A percentile compares a stretch with the other conserved stretches of the same genome.
phyloP scores from a whole-genome alignment of 352 stramenopile species.

The Globisporangium nunn region DNA sequence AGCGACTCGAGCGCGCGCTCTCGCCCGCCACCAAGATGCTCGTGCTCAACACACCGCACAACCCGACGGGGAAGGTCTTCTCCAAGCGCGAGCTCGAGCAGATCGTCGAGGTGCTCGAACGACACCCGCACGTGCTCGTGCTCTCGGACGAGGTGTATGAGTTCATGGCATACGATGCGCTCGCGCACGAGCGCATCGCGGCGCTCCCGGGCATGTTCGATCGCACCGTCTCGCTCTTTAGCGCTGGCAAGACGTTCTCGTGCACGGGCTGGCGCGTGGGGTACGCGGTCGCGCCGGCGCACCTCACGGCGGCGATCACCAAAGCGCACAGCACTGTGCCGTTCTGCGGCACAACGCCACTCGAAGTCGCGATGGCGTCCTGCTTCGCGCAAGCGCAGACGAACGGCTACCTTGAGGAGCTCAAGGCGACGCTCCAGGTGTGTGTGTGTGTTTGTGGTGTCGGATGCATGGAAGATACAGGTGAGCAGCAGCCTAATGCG shows the following conservation, averaged over 20 bases:
- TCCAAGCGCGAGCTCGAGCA: conserved; percentile 88
- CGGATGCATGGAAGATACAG: background rate
- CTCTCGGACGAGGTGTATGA: conserved; percentile 99
- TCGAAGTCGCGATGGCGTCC: conserved; percentile 90
- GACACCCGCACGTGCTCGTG: conserved; percentile 88
- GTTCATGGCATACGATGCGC: conserved; percentile 92
- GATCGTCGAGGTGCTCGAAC: conserved; percentile 81
- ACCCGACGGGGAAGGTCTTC: conserved; percentile 98
- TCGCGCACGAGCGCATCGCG: conserved; percentile 61
- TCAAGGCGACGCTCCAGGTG: conserved; percentile 53
- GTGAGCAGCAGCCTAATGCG: background rate
- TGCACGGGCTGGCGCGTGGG: conserved; percentile 92
- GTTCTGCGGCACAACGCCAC: conserved; percentile 93
- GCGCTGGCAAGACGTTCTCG: conserved; percentile 90
- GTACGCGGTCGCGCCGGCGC: conserved; percentile 59
- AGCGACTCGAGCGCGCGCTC: conserved; percentile 78
- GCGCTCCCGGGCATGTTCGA: conserved; percentile 80
- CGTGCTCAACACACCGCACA: conserved; percentile 98
- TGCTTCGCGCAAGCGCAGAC: conserved; percentile 83
- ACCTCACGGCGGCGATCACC: conserved; percentile 51
- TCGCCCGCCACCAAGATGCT: conserved; percentile 91
- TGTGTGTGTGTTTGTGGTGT: background rate
- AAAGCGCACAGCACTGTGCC: conserved; percentile 83
- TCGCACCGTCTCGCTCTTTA: conserved; percentile 90
- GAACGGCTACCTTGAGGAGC: conserved; percentile 81